Base-by-base conservation (phyloP, 2,329 filamentous ascomycete species). In the Exophiala oligosperma region DNA sequence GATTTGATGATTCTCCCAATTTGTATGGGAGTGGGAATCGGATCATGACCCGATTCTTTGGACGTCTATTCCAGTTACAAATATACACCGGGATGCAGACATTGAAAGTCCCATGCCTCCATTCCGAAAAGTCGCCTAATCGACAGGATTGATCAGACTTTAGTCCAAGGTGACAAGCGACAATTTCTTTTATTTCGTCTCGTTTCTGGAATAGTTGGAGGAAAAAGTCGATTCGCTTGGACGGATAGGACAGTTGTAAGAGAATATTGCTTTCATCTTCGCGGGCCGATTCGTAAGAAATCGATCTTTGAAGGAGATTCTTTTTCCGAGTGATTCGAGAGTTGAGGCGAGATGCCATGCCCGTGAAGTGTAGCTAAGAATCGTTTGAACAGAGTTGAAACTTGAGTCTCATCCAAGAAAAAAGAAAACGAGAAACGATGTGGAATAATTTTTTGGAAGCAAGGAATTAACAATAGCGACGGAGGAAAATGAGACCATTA, bases 71-170 rank as follows among this genome's bases (percentile, higher is more conserved):
- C 26, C 24, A 32, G 17, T 44, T 29, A 26, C 53, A 32, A 43
- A 70, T 56, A 28, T 58, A 41, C 9, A 69, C 57, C 37, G 61
- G 65, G 26, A 71, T 65, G 52, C 66, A 71, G 23, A 68, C 57
- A 56, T 69, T 68, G 58, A 69, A 69, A 49, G 64, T 69, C 4
- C 69, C 68, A 52, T 67, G 55, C 24, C 63, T 49, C 69, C 68
- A 70, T n/a, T 69, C 61, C 21, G 63, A 54, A 12, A 59, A 53
- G 24, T 64, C 64, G 24, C 40, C 65, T n/a, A 68, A 28, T 9
- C 49, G 58, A 52, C 66, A 28, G 7, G 26, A 28, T 28, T 28
- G 26, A 28, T 4, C 26, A 28, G 26, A 7, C 26, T 17, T 17
- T 17, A 17, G 17, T 17, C 17, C 17, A 37, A 37, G 35, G 35